Evolutionary conservation across 345 rosid genomes (phyloP).

Genomic region (Syzygium oleosum): DNA sequence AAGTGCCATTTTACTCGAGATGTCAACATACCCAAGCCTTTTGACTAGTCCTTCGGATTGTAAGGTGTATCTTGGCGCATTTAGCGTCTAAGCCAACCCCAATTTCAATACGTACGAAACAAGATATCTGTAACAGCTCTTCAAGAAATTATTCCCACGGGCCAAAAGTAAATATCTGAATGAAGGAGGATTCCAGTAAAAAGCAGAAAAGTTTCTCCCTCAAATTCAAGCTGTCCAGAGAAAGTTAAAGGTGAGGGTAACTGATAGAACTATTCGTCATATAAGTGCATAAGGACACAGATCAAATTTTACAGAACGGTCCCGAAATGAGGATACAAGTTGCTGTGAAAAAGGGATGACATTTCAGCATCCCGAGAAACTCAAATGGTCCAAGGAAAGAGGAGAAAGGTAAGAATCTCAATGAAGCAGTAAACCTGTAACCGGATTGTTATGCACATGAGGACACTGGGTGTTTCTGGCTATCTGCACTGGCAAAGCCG

Average conservation of each 20-base stretch:
- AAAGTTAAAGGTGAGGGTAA: background rate
- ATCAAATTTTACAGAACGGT: background rate
- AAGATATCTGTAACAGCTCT: background rate
- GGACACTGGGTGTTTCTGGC: background rate
- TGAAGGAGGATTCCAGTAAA: background rate
- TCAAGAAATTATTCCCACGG: background rate
- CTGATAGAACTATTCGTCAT: background rate
- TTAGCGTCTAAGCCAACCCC: background rate
- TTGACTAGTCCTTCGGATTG: background rate
- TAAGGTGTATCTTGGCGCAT: background rate
- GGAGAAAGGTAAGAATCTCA: background rate
- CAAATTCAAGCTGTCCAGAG: background rate
- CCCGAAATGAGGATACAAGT: background rate
- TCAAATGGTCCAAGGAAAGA: background rate
- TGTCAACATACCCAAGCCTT: background rate
- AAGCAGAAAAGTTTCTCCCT: background rate
- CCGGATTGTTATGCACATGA: background rate
- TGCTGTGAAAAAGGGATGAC: background rate
- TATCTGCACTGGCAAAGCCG: background rate
- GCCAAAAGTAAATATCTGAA: background rate
- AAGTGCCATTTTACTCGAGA: background rate
- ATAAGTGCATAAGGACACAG: background rate
- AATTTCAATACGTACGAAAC: background rate
- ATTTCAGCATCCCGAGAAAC: background rate
- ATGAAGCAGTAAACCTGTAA: background rate